Conservation (phyloP, 2,329 filamentous ascomycete species). For the Aspergillus sp. region DNA sequence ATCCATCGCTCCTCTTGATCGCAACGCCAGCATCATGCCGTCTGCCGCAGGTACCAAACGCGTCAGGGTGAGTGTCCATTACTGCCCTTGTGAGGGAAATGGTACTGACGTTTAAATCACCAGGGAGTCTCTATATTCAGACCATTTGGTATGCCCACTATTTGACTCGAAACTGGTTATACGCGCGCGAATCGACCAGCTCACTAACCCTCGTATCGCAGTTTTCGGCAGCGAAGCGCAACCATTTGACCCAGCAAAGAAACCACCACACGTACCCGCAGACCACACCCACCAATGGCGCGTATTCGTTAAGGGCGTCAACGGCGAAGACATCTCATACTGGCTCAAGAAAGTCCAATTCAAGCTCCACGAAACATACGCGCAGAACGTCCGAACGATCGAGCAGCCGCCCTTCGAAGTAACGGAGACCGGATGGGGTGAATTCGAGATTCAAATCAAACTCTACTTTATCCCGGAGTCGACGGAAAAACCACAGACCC, state of each 20-base stretch:
- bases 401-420: conserved; percentile 83
- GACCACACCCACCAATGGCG: conserved; percentile 98
- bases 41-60: conserved; percentile 60
- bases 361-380: conserved; percentile 96
- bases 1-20: neutral
- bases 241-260: conserved; percentile 75
- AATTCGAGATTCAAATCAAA: conserved; percentile 95
- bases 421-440: conserved; percentile 93
- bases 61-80: conserved; percentile 48
- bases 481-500: conserved; percentile 91
- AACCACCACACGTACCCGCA: conserved; percentile 75
- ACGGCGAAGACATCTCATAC: conserved; percentile 88
- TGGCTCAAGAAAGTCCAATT: conserved; percentile 98
- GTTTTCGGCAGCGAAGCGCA: conserved; percentile 80
- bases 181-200: neutral
- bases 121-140: conserved; percentile 53
- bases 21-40: conserved; percentile 48
- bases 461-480: conserved; percentile 89
- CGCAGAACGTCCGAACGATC: conserved; percentile 83
- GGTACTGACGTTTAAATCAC: conserved; percentile 26
- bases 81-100: neutral
- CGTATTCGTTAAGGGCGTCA: conserved; percentile 88
- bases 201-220: conserved; percentile 41
- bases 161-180: neutral
- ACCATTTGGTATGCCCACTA: conserved; percentile 48